phyloP scores from a whole-genome alignment of 2,329 filamentous ascomycete species.

The Hypomyces perniciosus region DNA sequence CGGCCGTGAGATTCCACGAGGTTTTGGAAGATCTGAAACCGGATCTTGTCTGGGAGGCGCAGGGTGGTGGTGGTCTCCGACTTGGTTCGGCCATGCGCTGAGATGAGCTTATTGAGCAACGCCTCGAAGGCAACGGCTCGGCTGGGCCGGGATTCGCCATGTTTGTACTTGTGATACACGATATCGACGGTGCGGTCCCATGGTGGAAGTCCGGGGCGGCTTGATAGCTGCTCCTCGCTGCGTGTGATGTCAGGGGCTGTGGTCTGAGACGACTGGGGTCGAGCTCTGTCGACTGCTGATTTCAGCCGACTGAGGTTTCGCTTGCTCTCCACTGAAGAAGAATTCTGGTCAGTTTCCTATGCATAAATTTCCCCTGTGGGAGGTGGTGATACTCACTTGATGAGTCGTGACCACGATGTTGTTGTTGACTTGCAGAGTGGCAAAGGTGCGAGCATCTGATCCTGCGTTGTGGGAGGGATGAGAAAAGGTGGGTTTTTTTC shows the following conservation, averaged over 20 bases:
- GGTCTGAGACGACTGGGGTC: constrained; percentile 1
- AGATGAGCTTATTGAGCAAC: constrained; percentile 20
- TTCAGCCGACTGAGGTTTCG: constrained; percentile 7
- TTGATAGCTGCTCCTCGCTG: not conserved
- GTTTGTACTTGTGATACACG: constrained; percentile 24
- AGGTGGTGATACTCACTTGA: too few species aligned
- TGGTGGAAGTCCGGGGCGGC: constrained; percentile 18
- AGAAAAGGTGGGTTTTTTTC: too few species aligned
- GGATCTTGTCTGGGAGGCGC: constrained; percentile 16
- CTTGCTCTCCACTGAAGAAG: constrained; percentile 1
- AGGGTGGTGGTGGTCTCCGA: constrained; percentile 8
- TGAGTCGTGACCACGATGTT: too few species aligned
- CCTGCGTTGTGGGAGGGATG: too few species aligned
- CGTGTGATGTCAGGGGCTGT: not conserved
- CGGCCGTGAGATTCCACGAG: constrained; percentile 14
- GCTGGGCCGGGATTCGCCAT: constrained; percentile 4
- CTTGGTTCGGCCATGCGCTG: constrained; percentile 13
- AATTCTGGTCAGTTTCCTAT: not conserved
- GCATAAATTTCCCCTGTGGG: not conserved
- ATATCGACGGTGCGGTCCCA: constrained; percentile 34
- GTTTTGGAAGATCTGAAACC: constrained; percentile 23
- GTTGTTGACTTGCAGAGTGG: too few species aligned
- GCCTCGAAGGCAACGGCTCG: constrained; percentile 14
- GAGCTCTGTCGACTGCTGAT: constrained; percentile 6
- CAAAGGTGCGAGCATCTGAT: too few species aligned